Evolutionary conservation across 257 asterid genomes (phyloP).

Genomic region (Solanum appendiculatum): DNA sequence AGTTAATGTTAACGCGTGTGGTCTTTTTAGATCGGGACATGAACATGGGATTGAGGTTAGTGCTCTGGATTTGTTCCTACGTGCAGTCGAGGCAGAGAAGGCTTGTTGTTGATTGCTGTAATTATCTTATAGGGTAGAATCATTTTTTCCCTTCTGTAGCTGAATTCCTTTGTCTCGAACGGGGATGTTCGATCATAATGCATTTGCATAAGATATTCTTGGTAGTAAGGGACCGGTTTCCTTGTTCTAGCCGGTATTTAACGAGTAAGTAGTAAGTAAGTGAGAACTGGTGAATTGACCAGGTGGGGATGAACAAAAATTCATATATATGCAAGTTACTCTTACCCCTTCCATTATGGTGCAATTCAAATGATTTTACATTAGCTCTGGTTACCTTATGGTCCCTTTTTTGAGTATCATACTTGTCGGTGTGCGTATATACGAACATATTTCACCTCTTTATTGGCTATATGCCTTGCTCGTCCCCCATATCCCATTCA

Average conservation of each 20-base stretch:
- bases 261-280: neutral
- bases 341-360: neutral
- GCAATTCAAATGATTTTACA: neutral
- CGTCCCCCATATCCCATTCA: neutral
- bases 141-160: neutral
- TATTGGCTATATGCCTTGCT: neutral
- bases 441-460: neutral
- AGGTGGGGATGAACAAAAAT: neutral
- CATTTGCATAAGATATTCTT: neutral
- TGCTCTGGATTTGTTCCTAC: constrained; percentile 25
- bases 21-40: constrained; percentile 7
- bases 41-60: constrained; percentile 9
- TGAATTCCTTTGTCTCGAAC: neutral
- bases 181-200: neutral
- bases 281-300: neutral
- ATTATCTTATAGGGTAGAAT: constrained; percentile 14
- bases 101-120: constrained; percentile 16
- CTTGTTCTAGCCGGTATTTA: neutral
- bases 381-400: neutral
- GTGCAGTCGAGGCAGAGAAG: constrained; percentile 18
- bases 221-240: neutral
- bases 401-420: neutral
- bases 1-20: constrained; percentile 18
- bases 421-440: neutral
- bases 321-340: neutral